These are phyloP conservation scores for Fusarium fujikuroi DNA, from an alignment of 2,329 filamentous ascomycete species.

Conservation along the genomic window DNA sequence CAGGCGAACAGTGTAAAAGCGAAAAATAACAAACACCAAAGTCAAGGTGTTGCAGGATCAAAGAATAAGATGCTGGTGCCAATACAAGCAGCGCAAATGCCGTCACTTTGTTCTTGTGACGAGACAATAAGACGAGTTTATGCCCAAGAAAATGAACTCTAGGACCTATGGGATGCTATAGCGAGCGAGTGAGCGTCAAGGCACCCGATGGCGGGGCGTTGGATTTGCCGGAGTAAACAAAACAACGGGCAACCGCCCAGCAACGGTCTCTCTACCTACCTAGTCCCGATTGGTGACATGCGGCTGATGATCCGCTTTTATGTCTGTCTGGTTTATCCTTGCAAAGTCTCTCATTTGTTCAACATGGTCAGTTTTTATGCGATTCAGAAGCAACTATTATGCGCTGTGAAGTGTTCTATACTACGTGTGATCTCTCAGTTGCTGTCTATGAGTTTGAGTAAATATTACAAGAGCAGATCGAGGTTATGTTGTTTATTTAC, in stretches of 20 bases:
- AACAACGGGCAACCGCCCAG: slow-evolving; percentile 49
- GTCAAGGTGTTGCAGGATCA: slow-evolving; percentile 14
- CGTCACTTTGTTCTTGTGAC: slow-evolving; percentile 30
- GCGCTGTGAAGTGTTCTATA: neutral
- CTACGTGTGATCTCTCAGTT: neutral
- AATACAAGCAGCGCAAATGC: slow-evolving; percentile 23
- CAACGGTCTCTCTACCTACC: slow-evolving; percentile 43
- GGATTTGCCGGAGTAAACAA: slow-evolving; percentile 48
- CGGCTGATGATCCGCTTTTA: slow-evolving; percentile 23
- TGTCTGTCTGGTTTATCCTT: slow-evolving; percentile 30
- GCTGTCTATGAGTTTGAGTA: no score
- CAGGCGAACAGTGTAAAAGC: neutral
- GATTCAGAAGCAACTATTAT: slow-evolving; percentile 15
- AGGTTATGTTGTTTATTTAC: slow-evolving; percentile 6
- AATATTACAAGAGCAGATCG: neutral
- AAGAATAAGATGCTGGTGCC: slow-evolving; percentile 31
- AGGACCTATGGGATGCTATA: slow-evolving; percentile 14
- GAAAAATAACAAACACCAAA: slow-evolving; percentile 21
- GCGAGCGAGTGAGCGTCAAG: slow-evolving; percentile 22
- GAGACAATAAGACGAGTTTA: slow-evolving; percentile 37
- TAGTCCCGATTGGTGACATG: slow-evolving; percentile 40
- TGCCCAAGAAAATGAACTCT: slow-evolving; percentile 30
- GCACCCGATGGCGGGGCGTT: slow-evolving; percentile 39
- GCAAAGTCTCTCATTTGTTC: slow-evolving; percentile 26
- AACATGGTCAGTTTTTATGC: slow-evolving; percentile 18